phyloP scores from a whole-genome alignment of 441 rosid genomes.

The Raphanus hybrid region DNA sequence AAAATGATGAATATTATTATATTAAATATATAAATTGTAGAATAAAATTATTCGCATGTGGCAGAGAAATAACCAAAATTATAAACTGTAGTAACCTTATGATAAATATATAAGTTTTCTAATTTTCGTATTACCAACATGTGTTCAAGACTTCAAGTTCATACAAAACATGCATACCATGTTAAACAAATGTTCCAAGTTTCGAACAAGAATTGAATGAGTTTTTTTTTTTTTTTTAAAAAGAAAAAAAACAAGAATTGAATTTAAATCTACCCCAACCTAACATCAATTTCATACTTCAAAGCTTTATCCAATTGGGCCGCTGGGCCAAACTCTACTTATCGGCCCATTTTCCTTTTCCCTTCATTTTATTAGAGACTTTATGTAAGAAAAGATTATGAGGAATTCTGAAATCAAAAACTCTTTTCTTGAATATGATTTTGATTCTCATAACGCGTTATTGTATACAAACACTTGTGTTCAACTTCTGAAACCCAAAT shows the following conservation, averaged over 20 bases:
- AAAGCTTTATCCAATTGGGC: not conserved
- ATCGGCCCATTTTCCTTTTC: not conserved
- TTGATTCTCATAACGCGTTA: not conserved
- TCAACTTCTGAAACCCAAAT: not conserved
- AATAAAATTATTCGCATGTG: not conserved
- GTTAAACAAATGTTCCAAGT: not conserved
- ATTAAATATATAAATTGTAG: not conserved
- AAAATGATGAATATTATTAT: not conserved
- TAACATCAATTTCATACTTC: not conserved
- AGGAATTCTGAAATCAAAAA: conserved; percentile 5
- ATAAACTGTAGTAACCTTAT: not conserved
- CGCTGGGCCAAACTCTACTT: not conserved
- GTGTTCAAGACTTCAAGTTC: not conserved
- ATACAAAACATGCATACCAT: not conserved
- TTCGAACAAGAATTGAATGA: not conserved
- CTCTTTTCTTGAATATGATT: not conserved
- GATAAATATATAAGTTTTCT: not conserved
- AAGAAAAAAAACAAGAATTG: not conserved
- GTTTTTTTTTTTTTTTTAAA: too few species aligned
- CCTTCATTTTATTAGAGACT: not conserved
- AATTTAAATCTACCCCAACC: not conserved
- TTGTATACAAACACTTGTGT: conserved; percentile 34
- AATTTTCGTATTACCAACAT: not conserved
- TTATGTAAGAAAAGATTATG: not conserved
- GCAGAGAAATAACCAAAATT: not conserved